Base-by-base conservation (phyloP, 148 eudicot genomes). In the Rhododendron henanense region DNA sequence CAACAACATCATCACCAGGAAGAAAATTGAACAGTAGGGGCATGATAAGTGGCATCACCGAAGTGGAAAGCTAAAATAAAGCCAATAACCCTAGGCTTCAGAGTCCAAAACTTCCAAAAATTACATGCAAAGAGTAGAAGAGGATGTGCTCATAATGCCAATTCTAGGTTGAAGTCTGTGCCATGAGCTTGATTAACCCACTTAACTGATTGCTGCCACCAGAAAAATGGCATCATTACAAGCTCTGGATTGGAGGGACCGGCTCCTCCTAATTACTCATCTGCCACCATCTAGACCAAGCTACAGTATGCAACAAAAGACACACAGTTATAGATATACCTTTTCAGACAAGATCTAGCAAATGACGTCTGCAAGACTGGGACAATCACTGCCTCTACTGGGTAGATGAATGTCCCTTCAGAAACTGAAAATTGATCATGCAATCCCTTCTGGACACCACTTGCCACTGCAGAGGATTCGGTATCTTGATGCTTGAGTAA, bases 361-460 rank as follows among this genome's bases (percentile, higher is more conserved):
- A 88, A 92, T 85, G 99, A 93, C 41, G 94, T 90, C 85, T 93
- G 97, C 91, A 97, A 87, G 73, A 95, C 90, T 39, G 99, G 99
- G 85, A 97, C 96, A 89, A 97, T 91, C 84, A 97, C 93, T 65
- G 98, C 95, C 87, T 97, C 99, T 4, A 91, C 85, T 67, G 98
- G 95, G 91, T 97, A 95, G 74, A 95, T 91, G 87, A 95, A 94
- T 73, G 91, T 90, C 86, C 91, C 93, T 87, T 94, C 98, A 89
- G 91, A 91, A 85, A 79, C 76, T 65, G 92, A 61, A 83, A 73
- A 81, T 79, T 91, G 90, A 76, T 85, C 91, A 55, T 87, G 77
- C 37, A 84, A 90, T 53, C 89, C 87, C 87, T n/a, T 87, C 83
- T 89, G 91, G 77, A 77, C 85, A 83, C 86, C 87, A 87, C 81